Evolutionary conservation across 768 basidiomycete species (phyloP).

Genomic region (Lactarius tabidus): DNA sequence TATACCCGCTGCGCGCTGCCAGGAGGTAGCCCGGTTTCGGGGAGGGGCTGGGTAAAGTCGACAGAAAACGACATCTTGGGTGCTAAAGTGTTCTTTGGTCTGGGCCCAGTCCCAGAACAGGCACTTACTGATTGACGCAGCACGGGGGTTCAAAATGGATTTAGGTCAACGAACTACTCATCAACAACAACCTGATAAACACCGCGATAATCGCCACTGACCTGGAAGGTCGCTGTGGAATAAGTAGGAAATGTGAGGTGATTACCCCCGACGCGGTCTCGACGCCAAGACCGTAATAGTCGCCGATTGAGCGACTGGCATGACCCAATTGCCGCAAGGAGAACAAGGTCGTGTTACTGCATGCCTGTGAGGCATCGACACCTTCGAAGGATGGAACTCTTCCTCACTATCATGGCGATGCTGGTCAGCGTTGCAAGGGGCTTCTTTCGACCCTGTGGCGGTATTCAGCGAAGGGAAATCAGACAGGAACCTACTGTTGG

Average conservation of each 20-base stretch:
- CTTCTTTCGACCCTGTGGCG: conserved; percentile 41
- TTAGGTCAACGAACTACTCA: conserved; percentile 30
- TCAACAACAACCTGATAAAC: conserved; percentile 52
- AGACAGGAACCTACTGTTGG: conserved; percentile 46
- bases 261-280: conserved; percentile 56
- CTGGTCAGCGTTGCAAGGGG: conserved; percentile 32
- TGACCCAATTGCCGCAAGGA: neutral
- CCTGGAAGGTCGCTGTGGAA: conserved; percentile 49
- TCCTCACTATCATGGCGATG: conserved; percentile 35
- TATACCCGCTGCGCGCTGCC: conserved; percentile 46
- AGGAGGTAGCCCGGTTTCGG: conserved; percentile 34
- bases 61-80: conserved; percentile 23
- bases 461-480: conserved; percentile 39
- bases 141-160: neutral
- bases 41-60: conserved; percentile 15
- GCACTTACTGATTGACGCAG: conserved; percentile 44
- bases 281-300: conserved; percentile 54
- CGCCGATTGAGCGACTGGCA: conserved; percentile 41
- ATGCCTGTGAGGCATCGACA: conserved; percentile 43
- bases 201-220: conserved; percentile 48
- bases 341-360: conserved; percentile 31
- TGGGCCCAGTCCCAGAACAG: conserved; percentile 38
- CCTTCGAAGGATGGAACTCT: conserved; percentile 44
- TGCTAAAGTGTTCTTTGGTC: conserved; percentile 23
- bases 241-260: conserved; percentile 65